These are phyloP conservation scores for Zalerion maritima DNA, from an alignment of 495 filamentous ascomycete genomes.

Conservation along the genomic window DNA sequence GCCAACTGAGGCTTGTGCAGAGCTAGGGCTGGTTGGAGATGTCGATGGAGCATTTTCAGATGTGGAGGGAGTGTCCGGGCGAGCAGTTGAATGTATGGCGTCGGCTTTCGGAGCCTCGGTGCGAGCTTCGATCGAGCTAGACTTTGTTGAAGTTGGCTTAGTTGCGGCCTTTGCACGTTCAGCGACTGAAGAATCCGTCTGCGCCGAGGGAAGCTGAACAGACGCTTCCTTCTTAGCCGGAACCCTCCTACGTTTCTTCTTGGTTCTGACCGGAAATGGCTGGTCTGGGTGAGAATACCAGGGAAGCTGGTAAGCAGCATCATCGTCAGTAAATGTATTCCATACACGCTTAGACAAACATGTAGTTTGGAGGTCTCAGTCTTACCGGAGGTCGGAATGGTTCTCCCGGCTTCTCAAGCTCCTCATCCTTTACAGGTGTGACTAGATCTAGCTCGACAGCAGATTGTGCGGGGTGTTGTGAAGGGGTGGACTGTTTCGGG, in stretches of 20 bases:
- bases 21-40: constrained; percentile 58
- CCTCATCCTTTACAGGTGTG: no score
- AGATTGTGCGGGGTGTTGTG: no score
- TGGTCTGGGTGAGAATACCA: constrained; percentile 63
- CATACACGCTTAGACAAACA: neutral
- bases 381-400: constrained; percentile 55
- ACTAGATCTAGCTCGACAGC: neutral
- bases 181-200: constrained; percentile 12
- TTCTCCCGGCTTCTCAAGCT: no score
- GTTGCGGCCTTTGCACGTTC: constrained; percentile 5
- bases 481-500: no score
- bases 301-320: constrained; percentile 41
- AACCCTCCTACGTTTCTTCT: constrained; percentile 21
- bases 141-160: constrained; percentile 5
- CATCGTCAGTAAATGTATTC: constrained; percentile 1
- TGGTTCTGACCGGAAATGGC: constrained; percentile 43
- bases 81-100: constrained; percentile 20
- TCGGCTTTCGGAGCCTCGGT: constrained; percentile 15
- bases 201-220: constrained; percentile 20
- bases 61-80: constrained; percentile 52
- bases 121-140: constrained; percentile 8
- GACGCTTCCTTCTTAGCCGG: constrained; percentile 15
- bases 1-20: constrained; percentile 30
- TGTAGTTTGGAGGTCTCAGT: constrained; percentile 9
- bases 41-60: constrained; percentile 50